Conservation (phyloP, 78 protist genomes). For the Chrysochromulina tobinii region DNA sequence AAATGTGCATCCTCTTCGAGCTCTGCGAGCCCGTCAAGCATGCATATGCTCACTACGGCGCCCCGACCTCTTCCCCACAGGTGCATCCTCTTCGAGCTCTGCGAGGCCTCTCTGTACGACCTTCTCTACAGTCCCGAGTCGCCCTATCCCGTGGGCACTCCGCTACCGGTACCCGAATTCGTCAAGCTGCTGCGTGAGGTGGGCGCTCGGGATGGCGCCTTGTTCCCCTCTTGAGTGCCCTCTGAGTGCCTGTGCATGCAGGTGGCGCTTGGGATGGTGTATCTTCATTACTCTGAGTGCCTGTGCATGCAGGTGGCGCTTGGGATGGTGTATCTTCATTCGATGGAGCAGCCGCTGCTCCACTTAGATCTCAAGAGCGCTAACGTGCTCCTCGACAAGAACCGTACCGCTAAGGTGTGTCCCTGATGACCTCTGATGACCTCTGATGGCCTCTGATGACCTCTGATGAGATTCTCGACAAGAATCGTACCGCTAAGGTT, state of each 20-base stretch:
- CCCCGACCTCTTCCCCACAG: not conserved
- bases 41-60: no score
- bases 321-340: conserved; percentile 62
- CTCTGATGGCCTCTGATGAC: not conserved
- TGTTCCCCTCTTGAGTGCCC: no score
- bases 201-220: no score
- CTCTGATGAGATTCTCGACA: not conserved
- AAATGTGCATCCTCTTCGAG: not conserved
- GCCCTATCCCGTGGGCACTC: not conserved
- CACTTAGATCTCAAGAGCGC: not conserved
- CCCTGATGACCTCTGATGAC: not conserved
- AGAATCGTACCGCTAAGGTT: not conserved
- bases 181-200: no score
- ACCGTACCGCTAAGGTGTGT: not conserved
- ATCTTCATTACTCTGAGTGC: not conserved
- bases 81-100: not conserved
- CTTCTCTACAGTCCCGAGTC: no score
- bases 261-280: not conserved
- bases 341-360: not conserved
- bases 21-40: no score
- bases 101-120: not conserved
- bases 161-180: not conserved
- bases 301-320: conserved; percentile 52
- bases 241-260: conserved; percentile 36
- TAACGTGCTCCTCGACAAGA: conserved; percentile 11